phyloP scores from a whole-genome alignment of 202 grass and related monocot species.

The Panicum virgatum region DNA sequence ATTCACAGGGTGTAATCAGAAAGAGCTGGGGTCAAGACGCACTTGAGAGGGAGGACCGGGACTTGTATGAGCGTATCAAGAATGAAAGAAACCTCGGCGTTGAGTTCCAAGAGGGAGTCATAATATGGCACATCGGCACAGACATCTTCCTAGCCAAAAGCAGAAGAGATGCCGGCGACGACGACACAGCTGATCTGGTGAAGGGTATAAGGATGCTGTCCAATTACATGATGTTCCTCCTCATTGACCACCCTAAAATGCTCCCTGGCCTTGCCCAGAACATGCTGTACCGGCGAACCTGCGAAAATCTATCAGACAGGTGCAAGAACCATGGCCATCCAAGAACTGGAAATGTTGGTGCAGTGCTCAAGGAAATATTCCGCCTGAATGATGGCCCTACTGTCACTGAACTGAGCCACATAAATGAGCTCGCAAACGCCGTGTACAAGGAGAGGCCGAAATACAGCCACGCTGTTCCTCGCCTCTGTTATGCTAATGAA shows the following conservation, averaged over 20 bases:
- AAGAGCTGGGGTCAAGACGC: constrained; percentile 31
- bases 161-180: background rate
- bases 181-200: background rate
- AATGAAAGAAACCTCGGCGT: constrained; percentile 17
- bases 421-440: background rate
- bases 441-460: background rate
- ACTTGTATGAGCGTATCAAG: background rate
- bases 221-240: constrained; percentile 51
- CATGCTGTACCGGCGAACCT: constrained; percentile 22
- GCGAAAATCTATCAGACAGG: background rate
- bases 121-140: constrained; percentile 61
- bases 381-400: background rate
- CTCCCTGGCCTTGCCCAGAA: constrained; percentile 34
- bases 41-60: background rate
- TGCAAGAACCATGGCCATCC: background rate
- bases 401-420: background rate
- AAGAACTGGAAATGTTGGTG: background rate
- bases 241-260: constrained; percentile 31
- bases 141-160: constrained; percentile 41
- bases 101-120: constrained; percentile 59
- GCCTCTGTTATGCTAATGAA: background rate
- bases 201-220: constrained; percentile 15
- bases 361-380: constrained; percentile 1
- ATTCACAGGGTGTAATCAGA: constrained; percentile 22
- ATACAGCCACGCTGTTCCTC: background rate